These are phyloP conservation scores for Aethionema arabicum DNA, from an alignment of 345 rosid species.

Conservation along the genomic window DNA sequence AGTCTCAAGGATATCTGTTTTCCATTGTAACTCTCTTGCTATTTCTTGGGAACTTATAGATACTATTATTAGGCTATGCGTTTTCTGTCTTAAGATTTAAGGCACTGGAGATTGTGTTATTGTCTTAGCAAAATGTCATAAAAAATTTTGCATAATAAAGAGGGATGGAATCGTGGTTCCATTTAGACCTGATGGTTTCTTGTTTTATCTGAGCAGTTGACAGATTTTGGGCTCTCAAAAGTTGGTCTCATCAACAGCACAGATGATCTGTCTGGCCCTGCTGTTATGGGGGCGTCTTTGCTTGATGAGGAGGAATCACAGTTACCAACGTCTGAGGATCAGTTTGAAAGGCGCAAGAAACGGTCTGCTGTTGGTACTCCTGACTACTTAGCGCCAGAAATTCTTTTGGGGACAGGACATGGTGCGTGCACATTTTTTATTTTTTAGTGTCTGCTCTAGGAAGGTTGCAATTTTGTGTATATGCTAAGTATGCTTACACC, in stretches of 20 bases:
- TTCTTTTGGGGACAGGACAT: constrained; percentile 98
- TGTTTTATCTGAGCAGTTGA: constrained; percentile 39
- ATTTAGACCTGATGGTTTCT: constrained; percentile 6
- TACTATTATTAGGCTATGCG: neutral
- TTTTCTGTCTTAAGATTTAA: constrained; percentile 18
- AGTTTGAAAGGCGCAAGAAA: constrained; percentile 69
- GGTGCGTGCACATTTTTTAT: constrained; percentile 58
- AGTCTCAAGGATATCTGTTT: too few relatives aligned
- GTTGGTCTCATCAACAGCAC: constrained; percentile 99
- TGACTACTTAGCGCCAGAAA: constrained; percentile 99
- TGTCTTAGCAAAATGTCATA: constrained; percentile 11
- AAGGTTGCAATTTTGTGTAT: constrained; percentile 2
- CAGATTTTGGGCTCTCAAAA: constrained; percentile 40
- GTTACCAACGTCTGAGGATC: constrained; percentile 58
- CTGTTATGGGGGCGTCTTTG: constrained; percentile 74
- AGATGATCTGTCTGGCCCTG: constrained; percentile 95
- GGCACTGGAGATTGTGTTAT: constrained; percentile 13
- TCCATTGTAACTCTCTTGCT: constrained; percentile 14
- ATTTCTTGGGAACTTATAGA: constrained; percentile 12
- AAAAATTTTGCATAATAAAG: neutral
- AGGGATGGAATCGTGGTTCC: neutral
- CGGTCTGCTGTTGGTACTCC: constrained; percentile 99
- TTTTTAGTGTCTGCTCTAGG: constrained; percentile 15
- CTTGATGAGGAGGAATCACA: constrained; percentile 82
- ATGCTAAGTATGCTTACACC: constrained; percentile 4